Conservation (phyloP, 2,329 filamentous ascomycete genomes). For the Balansia obtecta region DNA sequence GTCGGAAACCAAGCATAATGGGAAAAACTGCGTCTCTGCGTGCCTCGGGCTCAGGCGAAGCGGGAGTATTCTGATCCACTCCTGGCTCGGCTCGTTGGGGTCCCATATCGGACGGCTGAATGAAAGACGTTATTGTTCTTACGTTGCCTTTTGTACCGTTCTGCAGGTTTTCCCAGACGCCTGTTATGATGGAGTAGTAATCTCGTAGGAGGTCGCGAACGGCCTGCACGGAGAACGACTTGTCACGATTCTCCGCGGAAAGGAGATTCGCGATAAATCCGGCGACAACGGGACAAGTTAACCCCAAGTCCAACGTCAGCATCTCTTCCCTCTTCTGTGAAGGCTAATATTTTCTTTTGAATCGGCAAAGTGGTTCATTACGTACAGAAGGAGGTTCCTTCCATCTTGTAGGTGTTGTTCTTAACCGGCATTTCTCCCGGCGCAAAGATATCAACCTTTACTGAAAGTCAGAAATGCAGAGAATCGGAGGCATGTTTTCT, state of each 20-base stretch:
- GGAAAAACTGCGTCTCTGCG: background rate
- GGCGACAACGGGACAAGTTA: background rate
- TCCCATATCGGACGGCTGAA: background rate
- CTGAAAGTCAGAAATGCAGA: background rate
- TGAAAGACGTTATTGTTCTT: background rate
- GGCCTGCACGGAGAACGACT: background rate
- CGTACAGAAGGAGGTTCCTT: background rate
- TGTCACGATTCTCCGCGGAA: background rate
- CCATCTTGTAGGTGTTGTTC: background rate
- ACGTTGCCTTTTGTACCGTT: background rate
- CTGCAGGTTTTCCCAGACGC: background rate
- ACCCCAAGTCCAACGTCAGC: too few relatives aligned
- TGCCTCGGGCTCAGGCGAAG: background rate
- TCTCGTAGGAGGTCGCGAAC: background rate
- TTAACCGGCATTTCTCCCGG: background rate
- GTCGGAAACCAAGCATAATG: background rate
- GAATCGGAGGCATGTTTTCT: background rate
- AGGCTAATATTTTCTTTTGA: too few relatives aligned
- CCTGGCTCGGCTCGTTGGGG: background rate
- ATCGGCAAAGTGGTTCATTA: background rate
- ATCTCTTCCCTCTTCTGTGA: too few relatives aligned
- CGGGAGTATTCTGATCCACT: background rate
- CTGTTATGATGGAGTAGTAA: background rate
- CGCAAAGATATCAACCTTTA: background rate
- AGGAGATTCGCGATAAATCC: background rate